Conservation (phyloP, 2,329 filamentous ascomycete species). For the Cordyceps fumosorosea region DNA sequence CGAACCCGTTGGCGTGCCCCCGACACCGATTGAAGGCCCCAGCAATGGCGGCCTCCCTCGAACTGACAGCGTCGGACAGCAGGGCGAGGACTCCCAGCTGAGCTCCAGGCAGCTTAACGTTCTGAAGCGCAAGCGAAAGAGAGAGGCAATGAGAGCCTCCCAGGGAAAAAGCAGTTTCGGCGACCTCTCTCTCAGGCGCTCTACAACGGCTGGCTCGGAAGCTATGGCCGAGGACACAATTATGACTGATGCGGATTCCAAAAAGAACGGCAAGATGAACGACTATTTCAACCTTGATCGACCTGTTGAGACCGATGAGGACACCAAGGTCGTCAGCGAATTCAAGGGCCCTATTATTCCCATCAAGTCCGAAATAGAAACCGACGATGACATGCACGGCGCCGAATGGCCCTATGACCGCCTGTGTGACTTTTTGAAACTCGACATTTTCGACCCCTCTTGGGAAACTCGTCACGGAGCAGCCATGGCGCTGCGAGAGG, state of each 20-base stretch:
- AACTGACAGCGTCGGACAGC: conserved; percentile 32
- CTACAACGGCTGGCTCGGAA: conserved; percentile 54
- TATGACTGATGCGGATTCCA: conserved; percentile 42
- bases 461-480: conserved; percentile 97
- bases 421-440: conserved; percentile 85
- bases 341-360: conserved; percentile 80
- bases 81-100: conserved; percentile 61
- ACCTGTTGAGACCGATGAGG: conserved; percentile 71
- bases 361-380: conserved; percentile 80
- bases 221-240: conserved; percentile 56
- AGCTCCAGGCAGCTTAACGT: conserved; percentile 94
- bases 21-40: conserved; percentile 37
- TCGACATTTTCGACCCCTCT: conserved; percentile 86
- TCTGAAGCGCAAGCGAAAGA: conserved; percentile 87
- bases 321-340: conserved; percentile 86
- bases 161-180: conserved; percentile 84
- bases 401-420: conserved; percentile 91
- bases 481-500: conserved; percentile 87
- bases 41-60: conserved; percentile 26
- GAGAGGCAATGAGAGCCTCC: conserved; percentile 77
- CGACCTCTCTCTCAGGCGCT: conserved; percentile 67
- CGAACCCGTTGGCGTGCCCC: conserved; percentile 36
- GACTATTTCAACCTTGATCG: conserved; percentile 93
- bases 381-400: conserved; percentile 69
- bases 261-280: conserved; percentile 56